phyloP scores from a whole-genome alignment of 2,329 filamentous ascomycete genomes.

The Leptodontidium sp. region DNA sequence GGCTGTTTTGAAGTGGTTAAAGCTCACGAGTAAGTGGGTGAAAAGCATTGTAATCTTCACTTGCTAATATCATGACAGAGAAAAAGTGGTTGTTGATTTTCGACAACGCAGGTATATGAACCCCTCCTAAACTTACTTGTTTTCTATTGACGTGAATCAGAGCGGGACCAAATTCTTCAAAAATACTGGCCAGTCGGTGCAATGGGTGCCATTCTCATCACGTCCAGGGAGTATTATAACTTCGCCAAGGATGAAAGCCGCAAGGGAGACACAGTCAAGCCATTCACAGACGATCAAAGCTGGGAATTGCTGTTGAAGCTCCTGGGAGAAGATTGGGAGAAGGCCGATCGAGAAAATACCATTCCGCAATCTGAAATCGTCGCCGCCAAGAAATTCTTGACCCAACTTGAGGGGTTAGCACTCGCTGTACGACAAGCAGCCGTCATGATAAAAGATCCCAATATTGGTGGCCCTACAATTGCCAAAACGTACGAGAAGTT shows the following conservation, averaged over 20 bases:
- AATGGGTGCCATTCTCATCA: conserved; percentile 39
- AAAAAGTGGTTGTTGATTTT: conserved; percentile 34
- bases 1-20: conserved; percentile 34
- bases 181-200: conserved; percentile 41
- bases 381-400: conserved; percentile 31
- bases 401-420: conserved; percentile 31
- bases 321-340: conserved; percentile 35
- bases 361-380: conserved; percentile 29
- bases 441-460: conserved; percentile 25
- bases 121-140: neutral
- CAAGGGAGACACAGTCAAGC: conserved; percentile 37
- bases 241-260: conserved; percentile 38
- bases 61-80: neutral
- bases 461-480: conserved; percentile 29
- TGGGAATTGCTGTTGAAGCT: conserved; percentile 38
- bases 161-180: conserved; percentile 36
- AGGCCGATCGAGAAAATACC: conserved; percentile 27
- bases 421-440: conserved; percentile 35
- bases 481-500: conserved; percentile 27
- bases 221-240: conserved; percentile 41
- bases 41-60: neutral
- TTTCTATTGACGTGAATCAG: neutral
- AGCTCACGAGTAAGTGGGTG: conserved; percentile 29
- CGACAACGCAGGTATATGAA: conserved; percentile 34
- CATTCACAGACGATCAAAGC: conserved; percentile 32